phyloP scores from a whole-genome alignment of 1,284 basidiomycete genomes.

The Moesziomyces parantarcticus region DNA sequence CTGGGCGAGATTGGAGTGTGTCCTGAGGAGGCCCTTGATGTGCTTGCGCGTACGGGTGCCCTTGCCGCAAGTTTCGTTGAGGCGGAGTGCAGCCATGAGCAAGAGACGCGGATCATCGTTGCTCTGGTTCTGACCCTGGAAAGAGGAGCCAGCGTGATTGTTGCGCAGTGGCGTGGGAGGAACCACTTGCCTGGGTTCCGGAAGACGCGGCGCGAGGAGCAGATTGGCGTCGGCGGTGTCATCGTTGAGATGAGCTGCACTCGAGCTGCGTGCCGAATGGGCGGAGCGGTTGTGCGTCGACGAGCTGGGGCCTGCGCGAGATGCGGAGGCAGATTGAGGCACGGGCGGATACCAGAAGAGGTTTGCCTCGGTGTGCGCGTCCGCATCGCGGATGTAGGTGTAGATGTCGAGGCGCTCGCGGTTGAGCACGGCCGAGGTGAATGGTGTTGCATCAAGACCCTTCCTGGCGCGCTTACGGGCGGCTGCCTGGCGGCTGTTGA shows the following conservation, averaged over 20 bases:
- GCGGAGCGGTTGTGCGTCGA: constrained; percentile 6
- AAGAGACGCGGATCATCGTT: constrained; percentile 32
- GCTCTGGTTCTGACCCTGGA: constrained; percentile 20
- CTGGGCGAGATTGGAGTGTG: constrained; percentile 41
- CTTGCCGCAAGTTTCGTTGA: constrained; percentile 54
- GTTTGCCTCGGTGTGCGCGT: constrained; percentile 54
- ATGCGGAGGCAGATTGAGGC: constrained; percentile 22
- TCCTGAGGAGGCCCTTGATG: constrained; percentile 61
- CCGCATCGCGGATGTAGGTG: constrained; percentile 64
- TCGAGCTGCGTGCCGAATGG: constrained; percentile 8
- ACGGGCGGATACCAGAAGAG: constrained; percentile 59
- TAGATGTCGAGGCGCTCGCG: constrained; percentile 54
- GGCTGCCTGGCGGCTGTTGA: constrained; percentile 46
- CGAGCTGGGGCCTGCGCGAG: constrained; percentile 27
- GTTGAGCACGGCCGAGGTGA: constrained; percentile 62
- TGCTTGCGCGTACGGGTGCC: constrained; percentile 62
- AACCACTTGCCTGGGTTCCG: constrained; percentile 34
- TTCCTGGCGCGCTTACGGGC: constrained; percentile 39
- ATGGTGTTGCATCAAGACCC: constrained; percentile 46
- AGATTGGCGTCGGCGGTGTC: constrained; percentile 30
- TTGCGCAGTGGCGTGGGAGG: constrained; percentile 43
- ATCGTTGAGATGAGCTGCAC: constrained; percentile 11
- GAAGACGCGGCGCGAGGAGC: constrained; percentile 40
- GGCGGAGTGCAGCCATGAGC: constrained; percentile 54
- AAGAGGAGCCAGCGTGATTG: constrained; percentile 2